Evolutionary conservation across 345 rosid species (phyloP).

Genomic region (Hibiscus tridactylites): DNA sequence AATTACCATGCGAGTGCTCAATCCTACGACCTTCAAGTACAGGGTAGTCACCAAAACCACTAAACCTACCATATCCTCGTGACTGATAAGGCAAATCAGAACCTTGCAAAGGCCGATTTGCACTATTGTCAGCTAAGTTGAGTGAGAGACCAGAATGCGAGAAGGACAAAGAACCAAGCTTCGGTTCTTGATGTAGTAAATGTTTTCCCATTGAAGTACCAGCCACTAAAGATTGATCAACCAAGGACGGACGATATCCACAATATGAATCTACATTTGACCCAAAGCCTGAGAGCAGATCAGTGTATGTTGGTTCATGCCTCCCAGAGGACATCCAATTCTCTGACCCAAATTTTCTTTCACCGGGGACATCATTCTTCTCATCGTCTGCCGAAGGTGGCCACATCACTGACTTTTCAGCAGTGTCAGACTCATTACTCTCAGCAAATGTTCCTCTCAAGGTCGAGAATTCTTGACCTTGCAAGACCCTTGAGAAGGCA

Average conservation of each 20-base stretch:
- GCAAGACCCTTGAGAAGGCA: slow-evolving; percentile 66
- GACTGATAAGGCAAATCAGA: neutral
- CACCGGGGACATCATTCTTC: neutral
- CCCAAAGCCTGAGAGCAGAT: neutral
- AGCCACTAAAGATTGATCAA: neutral
- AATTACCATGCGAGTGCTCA: neutral
- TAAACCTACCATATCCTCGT: neutral
- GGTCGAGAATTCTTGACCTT: slow-evolving; percentile 72
- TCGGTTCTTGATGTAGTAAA: neutral
- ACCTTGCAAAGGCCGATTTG: neutral
- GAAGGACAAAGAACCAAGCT: neutral
- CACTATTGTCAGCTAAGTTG: neutral
- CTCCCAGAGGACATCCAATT: neutral
- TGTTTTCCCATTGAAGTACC: neutral
- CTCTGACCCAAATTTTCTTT: neutral
- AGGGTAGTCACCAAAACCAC: neutral
- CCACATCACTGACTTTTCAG: slow-evolving; percentile 49
- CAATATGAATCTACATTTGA: neutral
- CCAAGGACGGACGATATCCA: neutral
- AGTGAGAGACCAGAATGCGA: neutral
- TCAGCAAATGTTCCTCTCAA: slow-evolving; percentile 49
- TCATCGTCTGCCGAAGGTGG: neutral
- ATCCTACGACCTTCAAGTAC: neutral
- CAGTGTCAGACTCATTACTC: slow-evolving; percentile 41
- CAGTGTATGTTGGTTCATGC: neutral